Evolutionary conservation across 768 basidiomycete species (phyloP), one percentile per base, ranked within the genome.

Genomic region (Mycena rosella): DNA sequence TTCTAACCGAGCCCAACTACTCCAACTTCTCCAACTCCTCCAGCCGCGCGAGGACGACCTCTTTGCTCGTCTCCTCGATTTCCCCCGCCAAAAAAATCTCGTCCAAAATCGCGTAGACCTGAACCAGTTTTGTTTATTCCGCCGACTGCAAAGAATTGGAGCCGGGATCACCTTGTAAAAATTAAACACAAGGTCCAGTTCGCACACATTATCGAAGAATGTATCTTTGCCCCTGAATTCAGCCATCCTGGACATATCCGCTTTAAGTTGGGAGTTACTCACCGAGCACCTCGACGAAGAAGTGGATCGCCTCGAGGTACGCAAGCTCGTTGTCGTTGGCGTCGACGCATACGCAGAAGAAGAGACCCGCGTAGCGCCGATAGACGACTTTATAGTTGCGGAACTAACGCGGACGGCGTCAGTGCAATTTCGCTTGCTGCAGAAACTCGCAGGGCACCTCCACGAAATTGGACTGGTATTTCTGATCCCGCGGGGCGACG

Each of bases 141-240:
- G n/a, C n/a, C n/a, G n/a, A n/a, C n/a, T n/a, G n/a, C n/a, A n/a
- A n/a, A n/a, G n/a, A n/a, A n/a, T n/a, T n/a, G n/a, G n/a, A n/a
- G n/a, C n/a, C n/a, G n/a, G n/a, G n/a, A n/a, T n/a, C 45, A 92
- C 95, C 85, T 99, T 99, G 82, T 99, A 98, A 78, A 99, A 99
- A 79, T 98, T 98, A 84, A 99, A 99, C 3, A 99, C 98, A 0
- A 99, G 87, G 76, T 99, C 98, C 32, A 98, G 84, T 78, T 98
- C 96, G 82, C 98, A 98, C 2, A 99, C 98, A 73, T 99, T 99
- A 76, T 98, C 96, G 75, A 99, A 99, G 85, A 99, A 99, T 0
- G 96, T 90, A 77, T 99, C 97, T 98, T n/a, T n/a, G n/a, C n/a
- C n/a, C n/a, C n/a, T n/a, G n/a, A n/a, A n/a, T n/a, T n/a, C n/a